Evolutionary conservation across 176 grass and related monocot species (phyloP), one percentile per base, ranked within the genome.

Genomic region (Eleusine coracana): DNA sequence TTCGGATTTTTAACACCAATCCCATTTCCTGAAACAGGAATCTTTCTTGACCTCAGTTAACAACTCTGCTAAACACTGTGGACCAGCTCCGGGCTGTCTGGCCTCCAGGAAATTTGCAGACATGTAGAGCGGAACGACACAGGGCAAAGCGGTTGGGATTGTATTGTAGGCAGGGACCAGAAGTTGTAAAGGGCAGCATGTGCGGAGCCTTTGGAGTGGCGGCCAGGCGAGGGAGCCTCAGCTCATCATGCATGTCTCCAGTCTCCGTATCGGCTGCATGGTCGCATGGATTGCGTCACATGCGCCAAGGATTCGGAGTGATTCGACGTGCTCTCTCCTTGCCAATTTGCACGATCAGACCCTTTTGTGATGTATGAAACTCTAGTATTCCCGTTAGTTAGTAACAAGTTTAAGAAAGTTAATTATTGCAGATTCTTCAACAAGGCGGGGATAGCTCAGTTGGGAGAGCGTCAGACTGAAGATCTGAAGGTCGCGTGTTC

Each of bases 401-500:
- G 0, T 34, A 34, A 34, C 2, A 34, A 34, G 31, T 1, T 34
- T 34, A 34, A 34, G 2, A 2, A 34, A 0, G 2, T 0, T 34
- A 34, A 34, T 34, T 34, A 51, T 51, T 51, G 11, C 1, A 12
- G 2, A 1, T 8, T n/a, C n/a, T 3, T 14, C 13, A 50, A 14
- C 13, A 17, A 59, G 14, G 60, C 88, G 86, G 86, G 91, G 94
- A 91, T 96, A 96, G 94, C 88, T 96, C 94, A 96, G 91, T 91
- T 97, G 91, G 94, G 94, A 88, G 83, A 97, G 79, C 80, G 90
- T 92, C 87, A 93, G 91, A 93, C 92, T 93, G 96, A 98, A 98
- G 96, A 95, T 98, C 83, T 88, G 91, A 98, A 98, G 91, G 92
- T 87, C 91, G 89, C 76, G 90, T 95, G 89, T 98, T 98, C 91